Evolutionary conservation across 257 asterid species (phyloP), one percentile per base, ranked within the genome.

Genomic region (Vinca minor): DNA sequence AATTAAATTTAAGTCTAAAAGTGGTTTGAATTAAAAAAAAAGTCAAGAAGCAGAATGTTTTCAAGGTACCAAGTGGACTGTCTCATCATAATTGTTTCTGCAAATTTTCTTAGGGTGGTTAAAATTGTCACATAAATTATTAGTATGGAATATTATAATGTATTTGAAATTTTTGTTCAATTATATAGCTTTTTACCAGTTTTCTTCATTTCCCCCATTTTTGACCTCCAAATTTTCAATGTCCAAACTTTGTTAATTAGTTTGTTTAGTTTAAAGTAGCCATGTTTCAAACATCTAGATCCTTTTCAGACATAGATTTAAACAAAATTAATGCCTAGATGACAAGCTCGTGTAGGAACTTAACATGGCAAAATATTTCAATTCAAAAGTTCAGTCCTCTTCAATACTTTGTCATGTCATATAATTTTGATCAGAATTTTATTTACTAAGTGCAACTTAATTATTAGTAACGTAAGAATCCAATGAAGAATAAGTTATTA

Each of bases 41-140:
- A 50, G 69, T 64, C 69, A 64, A 50, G 14, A 34, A 36, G 36
- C 20, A 28, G 25, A 14, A 54, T 28, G 28, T 49, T 34, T 64
- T 48, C 34, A 32, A 20, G 46, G 14, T 48, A 11, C 13, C 49
- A 34, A 34, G 39, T 64, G 55, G 48, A 53, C 8, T 26, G 1
- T 14, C 36, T 26, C 35, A 53, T 53, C 38, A 54, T 54, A 4
- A 15, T 28, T 44, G 21, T 54, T 54, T 54, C 59, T 26, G 59
- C 5, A 5, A 53, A 28, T 54, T 54, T 54, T n/a, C n/a, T 5
- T 54, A 13, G 38, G 59, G 38, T 53, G n/a, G 20, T 53, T 54
- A 54, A n/a, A n/a, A 17, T 53, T 13, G 21, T 54, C 11, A 1
- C 17, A 53, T 25, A 4, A 0, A 12, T 53, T 44, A 34, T 34